phyloP scores from a whole-genome alignment of 768 basidiomycete genomes.

The Hemileccinum rubropunctum region DNA sequence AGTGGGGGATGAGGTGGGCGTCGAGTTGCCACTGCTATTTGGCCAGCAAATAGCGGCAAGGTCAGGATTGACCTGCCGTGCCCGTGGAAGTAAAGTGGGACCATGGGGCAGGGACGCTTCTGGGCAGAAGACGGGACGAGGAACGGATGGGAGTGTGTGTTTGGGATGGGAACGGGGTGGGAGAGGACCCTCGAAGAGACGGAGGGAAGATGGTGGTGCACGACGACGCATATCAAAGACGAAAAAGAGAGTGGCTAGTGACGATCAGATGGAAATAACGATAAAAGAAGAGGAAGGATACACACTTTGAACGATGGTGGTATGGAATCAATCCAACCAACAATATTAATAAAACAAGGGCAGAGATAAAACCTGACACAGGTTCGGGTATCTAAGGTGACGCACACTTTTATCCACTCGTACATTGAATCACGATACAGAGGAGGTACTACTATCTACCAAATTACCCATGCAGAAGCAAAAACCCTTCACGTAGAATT shows the following conservation, averaged over 20 bases:
- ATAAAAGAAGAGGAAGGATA: too few species aligned
- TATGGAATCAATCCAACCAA: too few species aligned
- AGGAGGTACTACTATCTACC: background rate
- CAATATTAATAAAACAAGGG: too few species aligned
- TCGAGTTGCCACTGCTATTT: slow-evolving; percentile 6
- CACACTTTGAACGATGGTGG: too few species aligned
- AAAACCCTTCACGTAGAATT: slow-evolving; percentile 30
- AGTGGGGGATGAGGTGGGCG: slow-evolving; percentile 17
- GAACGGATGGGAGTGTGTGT: slow-evolving; percentile 66
- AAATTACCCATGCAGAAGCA: too few species aligned
- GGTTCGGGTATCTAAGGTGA: too few species aligned
- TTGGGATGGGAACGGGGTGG: slow-evolving; percentile 60
- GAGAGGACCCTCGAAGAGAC: slow-evolving; percentile 57
- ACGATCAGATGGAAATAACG: too few species aligned
- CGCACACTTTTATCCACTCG: too few species aligned
- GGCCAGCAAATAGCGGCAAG: slow-evolving; percentile 17
- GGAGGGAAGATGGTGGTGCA: slow-evolving; percentile 63
- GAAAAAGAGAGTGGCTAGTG: too few species aligned
- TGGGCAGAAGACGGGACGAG: slow-evolving; percentile 49
- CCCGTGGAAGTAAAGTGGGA: slow-evolving; percentile 19
- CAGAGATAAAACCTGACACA: too few species aligned
- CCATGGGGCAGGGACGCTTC: slow-evolving; percentile 25
- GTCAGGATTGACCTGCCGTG: slow-evolving; percentile 4
- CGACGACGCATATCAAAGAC: slow-evolving; percentile 57
- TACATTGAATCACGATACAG: too few species aligned